A percentile compares a stretch with the other conserved stretches of the same genome.
Conservation (phyloP, 164 flowering plant species). For the Platanus orientalis region DNA sequence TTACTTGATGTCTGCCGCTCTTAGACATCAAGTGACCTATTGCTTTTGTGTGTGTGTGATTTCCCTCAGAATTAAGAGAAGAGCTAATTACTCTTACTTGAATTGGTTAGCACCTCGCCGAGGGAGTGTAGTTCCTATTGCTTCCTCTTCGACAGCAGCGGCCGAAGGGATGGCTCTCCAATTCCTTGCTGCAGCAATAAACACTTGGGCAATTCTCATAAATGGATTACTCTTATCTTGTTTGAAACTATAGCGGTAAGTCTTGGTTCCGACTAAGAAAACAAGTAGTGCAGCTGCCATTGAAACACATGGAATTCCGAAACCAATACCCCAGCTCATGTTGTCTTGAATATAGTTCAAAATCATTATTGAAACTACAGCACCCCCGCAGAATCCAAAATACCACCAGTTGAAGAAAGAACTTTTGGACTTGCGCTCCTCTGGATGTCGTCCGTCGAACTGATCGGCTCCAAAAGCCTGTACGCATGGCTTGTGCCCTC, state of each 20-base stretch:
- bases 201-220: conserved; percentile 39
- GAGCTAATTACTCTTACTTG: conserved; percentile 28
- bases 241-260: conserved; percentile 10
- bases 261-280: conserved; percentile 16
- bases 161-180: conserved; percentile 16
- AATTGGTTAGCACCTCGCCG: conserved; percentile 20
- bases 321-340: conserved; percentile 19
- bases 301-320: conserved; percentile 14
- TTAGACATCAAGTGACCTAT: no score
- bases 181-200: conserved; percentile 36
- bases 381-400: conserved; percentile 9
- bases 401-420: no score
- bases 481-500: conserved; percentile 21
- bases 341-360: no score
- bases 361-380: not conserved
- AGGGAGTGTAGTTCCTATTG: conserved; percentile 5
- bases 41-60: no score
- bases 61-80: no score
- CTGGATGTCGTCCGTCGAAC: no score
- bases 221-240: conserved; percentile 35
- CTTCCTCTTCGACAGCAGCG: conserved; percentile 3
- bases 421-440: conserved; percentile 20
- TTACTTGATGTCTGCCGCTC: no score
- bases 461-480: no score
- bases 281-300: conserved; percentile 7